Evolutionary conservation across 169 alveolate species (phyloP), one percentile per base, ranked within the genome.

Genomic region (Plasmodium adleri): DNA sequence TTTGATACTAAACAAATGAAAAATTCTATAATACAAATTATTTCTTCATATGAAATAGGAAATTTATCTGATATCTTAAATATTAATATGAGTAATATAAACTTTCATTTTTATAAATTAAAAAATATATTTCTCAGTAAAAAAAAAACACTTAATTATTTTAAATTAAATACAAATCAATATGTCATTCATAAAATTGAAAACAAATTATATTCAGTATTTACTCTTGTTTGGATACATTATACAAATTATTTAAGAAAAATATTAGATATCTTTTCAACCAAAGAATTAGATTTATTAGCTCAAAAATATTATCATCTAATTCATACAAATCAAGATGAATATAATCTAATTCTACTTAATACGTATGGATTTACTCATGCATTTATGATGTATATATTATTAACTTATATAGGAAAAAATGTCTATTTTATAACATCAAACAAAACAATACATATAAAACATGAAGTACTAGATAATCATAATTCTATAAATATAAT

Each of bases 181-280:
- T 43, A 83, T 67, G 83, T 83, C 1, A 20, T 83, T 20, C 56
- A 58, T 8, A 83, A 68, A 68, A 83, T 83, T 22, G 83, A 67
- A 32, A 68, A 28, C 13, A 83, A 83, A 49, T 15, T 83, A 43
- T 83, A 68, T 50, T 67, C 91, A 39, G 91, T 83, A 17, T 83
- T 83, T 60, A 67, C 91, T 45, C 68, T 66, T 20, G 91, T 68
- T 12, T 83, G 91, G 91, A 7, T 83, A 59, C 91, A 83, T 39
- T 83, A 83, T 54, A 83, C 91, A 54, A 83, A 83, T 32, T 83
- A 83, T 56, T 83, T 83, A 63, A 68, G 83, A 49, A 83, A 83
- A 54, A 28, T 68, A 54, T 60, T 83, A 15, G 91, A 83, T 72
- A 68, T 83, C 10, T 83, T 83, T 83, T 45, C 74, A 39, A 47